Conservation (phyloP, 1,284 basidiomycete species). For the Moniliella sp. region DNA sequence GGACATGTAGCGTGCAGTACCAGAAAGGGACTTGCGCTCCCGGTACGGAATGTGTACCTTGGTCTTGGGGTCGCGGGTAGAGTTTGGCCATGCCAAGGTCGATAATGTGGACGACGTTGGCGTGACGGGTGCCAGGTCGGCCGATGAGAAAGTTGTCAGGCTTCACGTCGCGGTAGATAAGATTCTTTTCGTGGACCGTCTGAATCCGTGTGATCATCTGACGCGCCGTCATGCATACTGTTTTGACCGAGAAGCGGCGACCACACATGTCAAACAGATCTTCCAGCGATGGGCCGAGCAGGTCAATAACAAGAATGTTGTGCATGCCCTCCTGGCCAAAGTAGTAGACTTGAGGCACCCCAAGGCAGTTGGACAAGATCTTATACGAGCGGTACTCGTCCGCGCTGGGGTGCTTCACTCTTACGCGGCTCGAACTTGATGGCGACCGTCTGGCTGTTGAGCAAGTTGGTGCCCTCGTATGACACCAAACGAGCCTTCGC, state of each 20-base stretch:
- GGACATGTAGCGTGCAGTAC: constrained; percentile 6
- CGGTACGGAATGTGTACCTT: constrained; percentile 3
- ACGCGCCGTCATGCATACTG: constrained; percentile 1
- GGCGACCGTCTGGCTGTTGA: constrained; percentile 1
- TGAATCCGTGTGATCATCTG: constrained; percentile 2
- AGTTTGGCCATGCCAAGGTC: constrained; percentile 2
- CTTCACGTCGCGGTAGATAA: constrained; percentile 2
- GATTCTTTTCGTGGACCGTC: constrained; percentile 2
- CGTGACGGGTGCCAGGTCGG: background rate
- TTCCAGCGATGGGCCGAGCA: constrained; percentile 1
- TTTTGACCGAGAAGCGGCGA: constrained; percentile 1
- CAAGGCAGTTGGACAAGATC: background rate
- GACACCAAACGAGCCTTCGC: constrained; percentile 62
- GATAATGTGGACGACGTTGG: constrained; percentile 1
- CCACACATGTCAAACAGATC: constrained; percentile 2
- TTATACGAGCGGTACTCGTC: constrained; percentile 2
- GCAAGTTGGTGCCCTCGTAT: constrained; percentile 36
- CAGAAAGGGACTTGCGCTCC: constrained; percentile 4
- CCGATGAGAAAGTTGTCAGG: constrained; percentile 3
- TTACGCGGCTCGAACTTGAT: constrained; percentile 2
- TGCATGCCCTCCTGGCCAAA: constrained; percentile 1
- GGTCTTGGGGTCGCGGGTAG: constrained; percentile 1
- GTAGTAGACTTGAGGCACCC: constrained; percentile 1
- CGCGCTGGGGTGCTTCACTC: constrained; percentile 1
- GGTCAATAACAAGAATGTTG: constrained; percentile 2